Base-by-base conservation (phyloP, 306 rosid species). In the Dalbergia cultrata region DNA sequence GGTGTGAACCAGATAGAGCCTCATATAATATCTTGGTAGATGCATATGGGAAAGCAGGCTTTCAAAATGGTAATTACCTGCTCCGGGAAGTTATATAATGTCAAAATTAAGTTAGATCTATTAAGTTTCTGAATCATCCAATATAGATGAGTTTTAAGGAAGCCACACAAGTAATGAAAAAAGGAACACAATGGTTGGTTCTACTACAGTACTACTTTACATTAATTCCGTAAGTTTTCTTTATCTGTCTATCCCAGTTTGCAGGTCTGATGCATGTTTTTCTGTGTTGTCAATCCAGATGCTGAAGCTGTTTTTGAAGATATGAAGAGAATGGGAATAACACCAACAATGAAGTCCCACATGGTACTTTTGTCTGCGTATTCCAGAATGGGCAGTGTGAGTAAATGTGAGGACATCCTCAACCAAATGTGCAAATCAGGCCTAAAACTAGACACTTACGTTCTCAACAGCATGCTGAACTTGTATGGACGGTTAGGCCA, bases 1-100 rank as follows among this genome's bases (percentile, higher is more conserved):
- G 98, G 54, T 93, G 98, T 89, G 99, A 95, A 89, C 97, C 99
- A 47, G 96, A 95, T 89, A 88, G 94, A 86, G 99, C 98, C 34
- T 93, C 96, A 59, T 90, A 91, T 80, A 95, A 91, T 71, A 95
- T 95, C 89, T 80, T 93, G 88, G 99, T 95, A 73, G 99, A 93
- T 88, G 98, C 99, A 59, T 95, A 93, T 65, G 99, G 99, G 62
- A 89, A 86, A 86, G 98, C 94, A 76, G 97, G 99, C 69, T 87
- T 93, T 75, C 96, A 88, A 54, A 90, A 89, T 54, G 99, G 99
- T 95, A 89, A 49, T 56, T 31, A 72, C 63, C 86, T 67, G 1
- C 59, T 8, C 2, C 37, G 3, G 17, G 26, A 74, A 33, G 45
- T 80, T 33, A 13, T 71, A 70, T 4, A 39, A 16, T 0, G 1